These are phyloP conservation scores for Chrysanthemum seticuspe DNA, from an alignment of 129 eudicot genomes.

Conservation along the genomic window DNA sequence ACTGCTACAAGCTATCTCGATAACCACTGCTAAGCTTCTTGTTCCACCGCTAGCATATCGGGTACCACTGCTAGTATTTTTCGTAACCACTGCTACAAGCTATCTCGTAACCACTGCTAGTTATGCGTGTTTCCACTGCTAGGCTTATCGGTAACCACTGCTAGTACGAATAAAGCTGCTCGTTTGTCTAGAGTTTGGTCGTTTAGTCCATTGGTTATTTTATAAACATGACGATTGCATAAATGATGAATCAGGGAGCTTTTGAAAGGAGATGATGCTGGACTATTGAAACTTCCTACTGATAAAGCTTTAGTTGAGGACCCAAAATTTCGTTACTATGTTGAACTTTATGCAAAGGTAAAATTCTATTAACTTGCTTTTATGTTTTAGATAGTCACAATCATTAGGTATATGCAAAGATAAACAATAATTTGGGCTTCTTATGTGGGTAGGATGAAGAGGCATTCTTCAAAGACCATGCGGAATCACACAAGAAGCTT, in stretches of 20 bases:
- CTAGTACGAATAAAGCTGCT: too few species aligned
- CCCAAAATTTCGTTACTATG: conserved; percentile 58
- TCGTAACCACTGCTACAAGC: too few species aligned
- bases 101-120: too few species aligned
- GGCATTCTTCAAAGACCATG: conserved; percentile 84
- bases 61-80: too few species aligned
- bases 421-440: background rate
- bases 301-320: conserved; percentile 76
- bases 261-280: conserved; percentile 52
- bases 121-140: too few species aligned
- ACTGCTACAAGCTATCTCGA: too few species aligned
- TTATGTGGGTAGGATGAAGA: conserved; percentile 70
- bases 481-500: conserved; percentile 89
- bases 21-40: too few species aligned
- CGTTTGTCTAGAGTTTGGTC: too few species aligned
- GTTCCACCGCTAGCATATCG: too few species aligned
- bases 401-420: too few species aligned
- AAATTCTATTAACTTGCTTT: background rate
- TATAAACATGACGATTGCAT: background rate
- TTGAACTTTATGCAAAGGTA: conserved; percentile 83
- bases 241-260: conserved; percentile 60
- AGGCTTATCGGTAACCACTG: too few species aligned
- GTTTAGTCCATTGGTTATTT: background rate
- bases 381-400: background rate
- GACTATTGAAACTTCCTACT: conserved; percentile 76